These are phyloP conservation scores for Pythium apleroticum DNA, from an alignment of 352 stramenopile species.

Conservation along the genomic window DNA sequence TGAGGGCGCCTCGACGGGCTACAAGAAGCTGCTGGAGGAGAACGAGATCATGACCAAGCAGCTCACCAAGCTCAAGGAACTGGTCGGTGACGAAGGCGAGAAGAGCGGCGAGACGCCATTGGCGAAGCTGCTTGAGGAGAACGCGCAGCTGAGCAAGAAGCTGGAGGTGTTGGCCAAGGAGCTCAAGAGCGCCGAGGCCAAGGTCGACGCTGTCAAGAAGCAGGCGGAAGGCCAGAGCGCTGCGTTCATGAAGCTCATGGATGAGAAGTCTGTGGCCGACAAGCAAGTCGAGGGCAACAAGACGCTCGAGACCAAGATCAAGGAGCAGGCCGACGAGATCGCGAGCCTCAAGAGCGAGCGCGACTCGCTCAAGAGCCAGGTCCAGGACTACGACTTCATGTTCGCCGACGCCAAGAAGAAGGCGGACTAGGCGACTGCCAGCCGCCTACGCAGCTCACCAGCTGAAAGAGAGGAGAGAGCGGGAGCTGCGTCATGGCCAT, in stretches of 20 bases:
- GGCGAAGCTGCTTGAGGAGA: slow-evolving; percentile 62
- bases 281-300: slow-evolving; percentile 47
- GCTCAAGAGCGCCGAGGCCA: slow-evolving; percentile 44
- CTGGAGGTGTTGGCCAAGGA: slow-evolving; percentile 38
- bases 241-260: slow-evolving; percentile 82
- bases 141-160: slow-evolving; percentile 46
- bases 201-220: slow-evolving; percentile 67
- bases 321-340: slow-evolving; percentile 45
- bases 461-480: too few relatives aligned
- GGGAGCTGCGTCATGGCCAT: too few relatives aligned
- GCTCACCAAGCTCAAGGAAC: slow-evolving; percentile 58
- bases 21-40: slow-evolving; percentile 68
- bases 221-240: slow-evolving; percentile 74
- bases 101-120: slow-evolving; percentile 53
- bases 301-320: slow-evolving; percentile 45
- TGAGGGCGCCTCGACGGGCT: slow-evolving; percentile 58
- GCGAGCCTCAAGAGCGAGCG: slow-evolving; percentile 53
- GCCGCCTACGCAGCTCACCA: too few relatives aligned
- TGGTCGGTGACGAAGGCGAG: slow-evolving; percentile 38
- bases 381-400: slow-evolving; percentile 90
- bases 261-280: slow-evolving; percentile 66
- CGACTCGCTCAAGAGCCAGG: slow-evolving; percentile 73
- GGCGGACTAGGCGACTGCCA: slow-evolving; percentile 52
- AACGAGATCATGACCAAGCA: slow-evolving; percentile 69
- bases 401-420: slow-evolving; percentile 89